Evolutionary conservation across 352 stramenopile genomes (phyloP).

Genomic region (Pythium pyrilobum): DNA sequence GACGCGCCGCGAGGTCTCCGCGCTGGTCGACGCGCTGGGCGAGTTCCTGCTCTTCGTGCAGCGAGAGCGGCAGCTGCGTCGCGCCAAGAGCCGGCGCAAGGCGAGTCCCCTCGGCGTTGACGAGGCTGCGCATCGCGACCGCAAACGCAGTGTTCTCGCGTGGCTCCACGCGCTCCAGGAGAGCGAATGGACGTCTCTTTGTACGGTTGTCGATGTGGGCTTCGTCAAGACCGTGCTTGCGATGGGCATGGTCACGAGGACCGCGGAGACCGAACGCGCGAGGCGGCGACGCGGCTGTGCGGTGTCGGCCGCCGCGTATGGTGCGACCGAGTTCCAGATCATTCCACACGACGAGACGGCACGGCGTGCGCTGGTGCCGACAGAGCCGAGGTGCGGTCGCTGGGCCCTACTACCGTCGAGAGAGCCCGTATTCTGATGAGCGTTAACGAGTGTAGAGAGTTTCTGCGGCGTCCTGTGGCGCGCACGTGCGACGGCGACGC

Average conservation of each 20-base stretch:
- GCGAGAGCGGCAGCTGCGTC: constrained; percentile 15
- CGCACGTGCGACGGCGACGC: constrained; percentile 15
- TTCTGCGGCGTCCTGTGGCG: constrained; percentile 6
- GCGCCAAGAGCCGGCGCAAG: constrained; percentile 3
- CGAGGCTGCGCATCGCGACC: constrained; percentile 8
- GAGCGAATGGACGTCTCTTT: constrained; percentile 53
- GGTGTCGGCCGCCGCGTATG: neutral
- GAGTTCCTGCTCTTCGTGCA: constrained; percentile 48
- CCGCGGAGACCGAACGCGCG: constrained; percentile 10
- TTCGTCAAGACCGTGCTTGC: constrained; percentile 80
- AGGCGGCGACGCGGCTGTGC: constrained; percentile 3
- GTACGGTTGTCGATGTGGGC: constrained; percentile 47
- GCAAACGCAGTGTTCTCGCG: constrained; percentile 35
- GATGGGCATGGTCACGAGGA: constrained; percentile 41
- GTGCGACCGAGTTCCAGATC: constrained; percentile 54
- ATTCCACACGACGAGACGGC: constrained; percentile 16
- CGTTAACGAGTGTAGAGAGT: constrained; percentile 8
- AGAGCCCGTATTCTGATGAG: neutral
- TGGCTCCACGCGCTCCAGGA: constrained; percentile 43
- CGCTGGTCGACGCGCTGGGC: constrained; percentile 38
- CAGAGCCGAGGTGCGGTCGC: constrained; percentile 1
- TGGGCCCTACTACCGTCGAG: neutral
- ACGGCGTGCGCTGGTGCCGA: neutral
- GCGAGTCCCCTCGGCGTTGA: neutral
- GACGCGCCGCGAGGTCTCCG: constrained; percentile 1